phyloP scores from a whole-genome alignment of 2,329 filamentous ascomycete species.

The Alternaria consortialis region DNA sequence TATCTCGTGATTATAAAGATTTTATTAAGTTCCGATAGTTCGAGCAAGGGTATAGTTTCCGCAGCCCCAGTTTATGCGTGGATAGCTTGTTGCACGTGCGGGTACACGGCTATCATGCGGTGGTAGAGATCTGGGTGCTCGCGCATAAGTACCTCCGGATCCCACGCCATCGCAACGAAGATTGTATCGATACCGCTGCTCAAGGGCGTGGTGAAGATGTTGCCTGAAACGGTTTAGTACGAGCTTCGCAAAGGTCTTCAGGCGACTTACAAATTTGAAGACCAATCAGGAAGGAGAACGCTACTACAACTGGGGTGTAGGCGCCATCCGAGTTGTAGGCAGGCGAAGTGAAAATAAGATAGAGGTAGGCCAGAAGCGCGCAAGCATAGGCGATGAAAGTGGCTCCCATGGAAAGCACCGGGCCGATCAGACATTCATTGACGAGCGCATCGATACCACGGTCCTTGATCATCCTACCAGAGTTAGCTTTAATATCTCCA shows the following conservation, averaged over 20 bases:
- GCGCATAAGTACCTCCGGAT: slow-evolving; percentile 75
- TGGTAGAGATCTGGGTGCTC: slow-evolving; percentile 85
- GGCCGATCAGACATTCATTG: slow-evolving; percentile 80
- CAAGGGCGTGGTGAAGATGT: slow-evolving; percentile 88
- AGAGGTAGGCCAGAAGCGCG: slow-evolving; percentile 84
- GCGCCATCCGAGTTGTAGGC: slow-evolving; percentile 73
- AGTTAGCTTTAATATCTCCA: slow-evolving; percentile 20
- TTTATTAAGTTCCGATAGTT: background rate
- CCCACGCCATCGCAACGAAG: slow-evolving; percentile 79
- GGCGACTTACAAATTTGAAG: slow-evolving; percentile 78
- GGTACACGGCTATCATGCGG: slow-evolving; percentile 82
- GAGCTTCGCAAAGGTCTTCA: background rate
- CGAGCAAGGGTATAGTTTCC: background rate
- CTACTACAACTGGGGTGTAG: slow-evolving; percentile 81
- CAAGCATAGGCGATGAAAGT: slow-evolving; percentile 86
- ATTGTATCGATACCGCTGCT: slow-evolving; percentile 90
- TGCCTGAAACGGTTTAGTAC: slow-evolving; percentile 52
- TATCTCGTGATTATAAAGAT: slow-evolving; percentile 15
- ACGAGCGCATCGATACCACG: slow-evolving; percentile 89
- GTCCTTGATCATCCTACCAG: slow-evolving; percentile 78
- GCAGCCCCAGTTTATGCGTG: slow-evolving; percentile 56
- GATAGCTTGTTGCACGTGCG: slow-evolving; percentile 81
- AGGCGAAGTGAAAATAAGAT: slow-evolving; percentile 82
- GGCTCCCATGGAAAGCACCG: slow-evolving; percentile 74
- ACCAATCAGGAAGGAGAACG: slow-evolving; percentile 88